Evolutionary conservation across 2,329 filamentous ascomycete genomes (phyloP), one percentile per base, ranked within the genome.

Genomic region (Fusarium verrucosum): DNA sequence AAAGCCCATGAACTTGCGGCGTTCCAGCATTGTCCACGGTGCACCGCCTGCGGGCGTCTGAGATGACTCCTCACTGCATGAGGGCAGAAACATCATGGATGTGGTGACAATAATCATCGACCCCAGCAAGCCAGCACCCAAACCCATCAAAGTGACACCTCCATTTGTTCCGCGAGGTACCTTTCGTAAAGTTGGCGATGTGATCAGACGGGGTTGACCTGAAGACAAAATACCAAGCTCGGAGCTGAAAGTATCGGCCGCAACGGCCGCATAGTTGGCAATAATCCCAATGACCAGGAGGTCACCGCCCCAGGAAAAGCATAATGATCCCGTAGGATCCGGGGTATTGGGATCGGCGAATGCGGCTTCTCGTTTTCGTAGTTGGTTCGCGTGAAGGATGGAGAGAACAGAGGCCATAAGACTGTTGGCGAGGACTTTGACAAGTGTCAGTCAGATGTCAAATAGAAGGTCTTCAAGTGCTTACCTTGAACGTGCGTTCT

Each of bases 121-220:
- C 4, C 94, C 94, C 1, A 91, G 74, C 19, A 91, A 75, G 1
- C 93, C 94, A 3, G 92, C 92, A 1, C 82, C 78, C 1, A 97
- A 80, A 0, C 95, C 95, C 41, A 86, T 81, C 1, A 87, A 69
- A 0, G 92, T 96, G 10, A 99, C 92, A 16, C 94, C 95, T 28
- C 95, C 95, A 74, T 99, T 99, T 37, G 95, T 98, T 45, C 95
- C 95, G 2, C 87, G 89, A 1, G 95, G 94, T 0, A 98, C 95
- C 65, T 87, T 85, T 58, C 91, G 89, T 72, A 95, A 83, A 6
- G 79, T 87, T 16, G 85, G 87, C 14, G 91, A 94, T 5, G 92
- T 97, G 74, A 99, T 94, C 33, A 99, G 86, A 32, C 94, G 88
- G 10, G 95, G 95, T 40, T 86, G 81, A 22, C 84, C 84, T 58